Conservation (phyloP, 2,329 filamentous ascomycete genomes). For the Botryosphaeria dothidea region DNA sequence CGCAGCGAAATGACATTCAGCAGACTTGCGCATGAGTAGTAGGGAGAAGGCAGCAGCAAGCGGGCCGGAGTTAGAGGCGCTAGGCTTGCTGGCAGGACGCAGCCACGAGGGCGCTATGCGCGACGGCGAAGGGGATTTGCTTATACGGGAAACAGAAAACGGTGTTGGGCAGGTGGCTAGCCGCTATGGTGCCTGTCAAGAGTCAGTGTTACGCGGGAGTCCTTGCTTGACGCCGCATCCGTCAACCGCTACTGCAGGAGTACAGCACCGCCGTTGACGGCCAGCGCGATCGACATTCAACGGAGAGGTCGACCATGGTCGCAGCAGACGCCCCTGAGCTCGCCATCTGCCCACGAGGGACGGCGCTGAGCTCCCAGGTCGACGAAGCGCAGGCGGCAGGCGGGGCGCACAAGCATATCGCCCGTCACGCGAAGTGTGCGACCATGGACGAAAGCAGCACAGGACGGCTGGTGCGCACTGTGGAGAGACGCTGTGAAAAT, state of each 20-base stretch:
- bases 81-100: background rate
- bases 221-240: constrained; percentile 1
- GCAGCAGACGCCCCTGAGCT: background rate
- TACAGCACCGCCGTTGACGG: background rate
- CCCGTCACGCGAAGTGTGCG: background rate
- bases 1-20: background rate
- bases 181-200: background rate
- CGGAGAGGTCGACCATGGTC: background rate
- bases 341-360: background rate
- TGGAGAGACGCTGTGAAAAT: no score
- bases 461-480: no score
- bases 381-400: background rate
- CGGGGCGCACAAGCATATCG: background rate
- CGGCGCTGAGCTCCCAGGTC: background rate
- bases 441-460: background rate
- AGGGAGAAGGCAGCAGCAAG: background rate
- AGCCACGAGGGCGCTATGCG: background rate
- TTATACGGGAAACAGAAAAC: background rate
- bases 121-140: background rate
- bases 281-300: background rate
- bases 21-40: background rate
- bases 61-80: background rate
- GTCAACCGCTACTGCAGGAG: background rate
- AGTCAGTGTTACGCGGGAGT: constrained; percentile 8
- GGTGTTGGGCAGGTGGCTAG: background rate